Base-by-base conservation (phyloP, 2,329 filamentous ascomycete genomes). In the Pseudodiploospora longispora region DNA sequence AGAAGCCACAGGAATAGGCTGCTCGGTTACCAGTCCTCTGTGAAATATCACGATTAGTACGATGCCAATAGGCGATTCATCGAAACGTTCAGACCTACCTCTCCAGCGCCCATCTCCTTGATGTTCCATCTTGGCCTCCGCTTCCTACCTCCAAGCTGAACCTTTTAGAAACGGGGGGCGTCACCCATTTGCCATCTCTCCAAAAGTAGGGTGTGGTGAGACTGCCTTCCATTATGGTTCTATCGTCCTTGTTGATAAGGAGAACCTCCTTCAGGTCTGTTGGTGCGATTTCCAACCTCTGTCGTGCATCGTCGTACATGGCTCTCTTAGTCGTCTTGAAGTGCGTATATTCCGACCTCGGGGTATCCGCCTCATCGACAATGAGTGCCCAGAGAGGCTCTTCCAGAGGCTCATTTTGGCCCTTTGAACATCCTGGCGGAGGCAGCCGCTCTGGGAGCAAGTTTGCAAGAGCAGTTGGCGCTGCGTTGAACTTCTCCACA, bases 101-200 rank as follows among this genome's bases (percentile, higher is more conserved):
- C 47, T 83, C 76, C 36, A 97, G 60, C n/a, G 87, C 85, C 83
- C 88, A 95, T 46, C 87, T 72, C 51, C 91, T 77, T 5, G 85
- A 87, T 6, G 86, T 93, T 1, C 90, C 90, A 43, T 83, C 75
- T 59, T 94, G 87, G 0, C 90, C 90, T 36, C 91, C 91, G 47
- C 79, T 82, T 2, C 73, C 76, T 34, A 59, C 50, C 0, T 60
- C 51, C 30, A 50, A 43, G 37, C 55, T 59, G 44, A 66, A 74
- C 10, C 58, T 42, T 6, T 48, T 38, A 9, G 74, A 59, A n/a
- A 87, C 70, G 0, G 79, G 75, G 1, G 91, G 91, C 33, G 90
- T 95, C 6, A 89, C 75, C 91, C 91, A 97, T 40, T 68, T 66
- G 1, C 77, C 80, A 4, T 71, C 62, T 37, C 86, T 79, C 71